phyloP scores from a whole-genome alignment of 345 rosid genomes.

The Bruguiera gymnorhiza region DNA sequence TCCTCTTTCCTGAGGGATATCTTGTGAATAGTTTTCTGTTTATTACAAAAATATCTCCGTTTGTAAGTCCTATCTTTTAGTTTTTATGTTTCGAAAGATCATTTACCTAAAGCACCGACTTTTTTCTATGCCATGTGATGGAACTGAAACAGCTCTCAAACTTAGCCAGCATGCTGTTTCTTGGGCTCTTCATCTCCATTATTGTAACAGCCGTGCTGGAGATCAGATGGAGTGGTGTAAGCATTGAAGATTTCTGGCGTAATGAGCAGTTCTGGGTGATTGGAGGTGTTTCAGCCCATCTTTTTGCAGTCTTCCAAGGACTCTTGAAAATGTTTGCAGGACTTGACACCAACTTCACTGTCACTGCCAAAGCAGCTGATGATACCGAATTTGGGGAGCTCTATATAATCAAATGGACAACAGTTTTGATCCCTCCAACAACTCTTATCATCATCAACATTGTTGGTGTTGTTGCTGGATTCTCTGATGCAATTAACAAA shows the following conservation, averaged over 20 bases:
- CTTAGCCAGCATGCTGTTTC: constrained; percentile 79
- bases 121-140: background rate
- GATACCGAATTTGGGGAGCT: constrained; percentile 92
- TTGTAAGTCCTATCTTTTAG: too few species aligned
- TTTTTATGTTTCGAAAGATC: background rate
- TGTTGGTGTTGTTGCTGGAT: constrained; percentile 98
- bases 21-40: background rate
- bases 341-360: constrained; percentile 92
- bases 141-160: constrained; percentile 67
- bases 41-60: background rate
- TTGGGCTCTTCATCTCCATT: constrained; percentile 89
- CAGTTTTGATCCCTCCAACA: constrained; percentile 88
- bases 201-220: constrained; percentile 81
- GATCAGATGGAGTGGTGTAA: constrained; percentile 93
- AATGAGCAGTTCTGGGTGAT: constrained; percentile 99
- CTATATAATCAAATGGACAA: constrained; percentile 89
- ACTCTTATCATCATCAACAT: constrained; percentile 75
- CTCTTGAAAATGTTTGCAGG: constrained; percentile 88
- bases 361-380: constrained; percentile 88
- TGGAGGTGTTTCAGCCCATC: constrained; percentile 96
- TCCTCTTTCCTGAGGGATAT: too few species aligned
- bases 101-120: background rate
- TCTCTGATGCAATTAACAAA: constrained; percentile 94
- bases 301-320: constrained; percentile 96
- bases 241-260: constrained; percentile 93